Conservation (phyloP, 192 early-diverging fungal genomes). For the Coemansia sp. region DNA sequence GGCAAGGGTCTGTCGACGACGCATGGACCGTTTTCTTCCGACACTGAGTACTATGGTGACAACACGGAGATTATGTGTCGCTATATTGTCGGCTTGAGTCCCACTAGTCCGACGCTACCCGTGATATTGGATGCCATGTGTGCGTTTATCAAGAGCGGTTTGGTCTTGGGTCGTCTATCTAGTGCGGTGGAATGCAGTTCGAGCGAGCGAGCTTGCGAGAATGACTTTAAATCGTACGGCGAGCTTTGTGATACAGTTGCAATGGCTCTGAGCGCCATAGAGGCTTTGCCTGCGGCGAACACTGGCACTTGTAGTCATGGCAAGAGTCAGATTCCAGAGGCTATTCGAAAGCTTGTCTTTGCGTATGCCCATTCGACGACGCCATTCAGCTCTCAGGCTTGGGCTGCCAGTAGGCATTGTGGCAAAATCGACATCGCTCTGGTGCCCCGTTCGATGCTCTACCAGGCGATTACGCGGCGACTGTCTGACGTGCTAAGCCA, state of each 20-base stretch:
- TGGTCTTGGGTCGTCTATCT: not conserved
- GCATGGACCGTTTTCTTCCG: conserved; percentile 49
- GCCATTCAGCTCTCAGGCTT: not conserved
- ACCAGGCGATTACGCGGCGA: conserved; percentile 1
- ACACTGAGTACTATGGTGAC: conserved; percentile 28
- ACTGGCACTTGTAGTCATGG: not conserved
- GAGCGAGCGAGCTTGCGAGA: not conserved
- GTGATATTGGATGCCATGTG: conserved; percentile 13
- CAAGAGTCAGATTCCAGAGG: not conserved
- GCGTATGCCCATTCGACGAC: not conserved
- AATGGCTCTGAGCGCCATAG: not conserved
- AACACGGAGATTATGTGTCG: conserved; percentile 33
- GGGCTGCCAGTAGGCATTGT: not conserved
- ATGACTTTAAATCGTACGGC: conserved; percentile 10
- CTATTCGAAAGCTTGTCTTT: not conserved
- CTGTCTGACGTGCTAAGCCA: not conserved
- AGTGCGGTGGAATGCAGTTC: not conserved
- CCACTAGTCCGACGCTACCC: conserved; percentile 27
- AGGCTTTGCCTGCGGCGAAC: not conserved
- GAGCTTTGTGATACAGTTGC: conserved; percentile 16
- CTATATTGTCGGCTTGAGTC: conserved; percentile 36
- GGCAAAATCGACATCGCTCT: not conserved
- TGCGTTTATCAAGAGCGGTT: conserved; percentile 13
- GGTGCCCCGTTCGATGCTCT: conserved; percentile 6
- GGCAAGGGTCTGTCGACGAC: conserved; percentile 42